Evolutionary conservation across 169 alveolate species (phyloP).

Genomic region (Cryptosporidium xiaoi): DNA sequence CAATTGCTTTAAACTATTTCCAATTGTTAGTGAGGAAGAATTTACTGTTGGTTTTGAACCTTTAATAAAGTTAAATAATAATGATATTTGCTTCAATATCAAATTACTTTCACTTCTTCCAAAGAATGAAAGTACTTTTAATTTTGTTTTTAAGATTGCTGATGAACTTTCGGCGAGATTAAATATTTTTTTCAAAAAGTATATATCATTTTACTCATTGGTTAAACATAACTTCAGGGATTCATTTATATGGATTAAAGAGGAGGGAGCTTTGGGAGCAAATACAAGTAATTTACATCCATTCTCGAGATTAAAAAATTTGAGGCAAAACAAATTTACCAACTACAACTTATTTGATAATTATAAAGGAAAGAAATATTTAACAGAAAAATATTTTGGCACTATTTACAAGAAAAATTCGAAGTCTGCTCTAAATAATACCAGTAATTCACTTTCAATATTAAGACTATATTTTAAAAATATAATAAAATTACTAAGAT

Average conservation of each 20-base stretch:
- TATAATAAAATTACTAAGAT: conserved; percentile 10
- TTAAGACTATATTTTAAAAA: conserved; percentile 18
- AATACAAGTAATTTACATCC: conserved; percentile 23
- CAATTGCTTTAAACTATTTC: conserved; percentile 33
- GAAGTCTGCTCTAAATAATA: not conserved
- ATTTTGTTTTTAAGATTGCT: conserved; percentile 15
- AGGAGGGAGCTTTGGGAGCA: conserved; percentile 25
- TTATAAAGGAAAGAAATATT: not conserved
- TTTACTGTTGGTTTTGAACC: no score
- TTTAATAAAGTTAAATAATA: not conserved
- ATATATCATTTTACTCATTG: conserved; percentile 9
- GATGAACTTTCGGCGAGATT: conserved; percentile 32
- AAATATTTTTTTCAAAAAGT: not conserved
- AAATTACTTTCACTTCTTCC: conserved; percentile 32
- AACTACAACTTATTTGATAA: not conserved
- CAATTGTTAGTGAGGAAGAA: not conserved
- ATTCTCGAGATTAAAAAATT: conserved; percentile 30
- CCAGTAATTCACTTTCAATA: not conserved
- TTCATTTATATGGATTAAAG: conserved; percentile 21
- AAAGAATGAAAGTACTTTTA: not conserved
- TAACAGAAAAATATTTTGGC: not conserved
- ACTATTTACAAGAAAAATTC: no score
- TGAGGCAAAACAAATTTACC: not conserved
- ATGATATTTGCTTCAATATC: conserved; percentile 11
- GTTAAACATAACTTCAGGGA: not conserved